Evolutionary conservation across 805 yeast species (phyloP).

Genomic region (Barnettozyma sp.): DNA sequence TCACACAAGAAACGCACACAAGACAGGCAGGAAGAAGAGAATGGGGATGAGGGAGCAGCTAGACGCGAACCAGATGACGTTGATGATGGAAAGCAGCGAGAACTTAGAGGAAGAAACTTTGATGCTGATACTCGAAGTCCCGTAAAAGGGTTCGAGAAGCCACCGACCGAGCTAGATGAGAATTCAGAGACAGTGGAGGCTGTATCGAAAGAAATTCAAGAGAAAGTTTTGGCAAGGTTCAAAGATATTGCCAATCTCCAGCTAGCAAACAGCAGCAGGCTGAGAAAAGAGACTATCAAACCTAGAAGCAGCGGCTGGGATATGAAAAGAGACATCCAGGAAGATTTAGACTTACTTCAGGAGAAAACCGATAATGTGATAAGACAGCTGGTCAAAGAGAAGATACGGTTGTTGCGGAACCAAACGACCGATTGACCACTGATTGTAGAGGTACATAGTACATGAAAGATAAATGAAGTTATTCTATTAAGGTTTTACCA

Average conservation of each 20-base stretch:
- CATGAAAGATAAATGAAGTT: background rate
- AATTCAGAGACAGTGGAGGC: conserved; percentile 33
- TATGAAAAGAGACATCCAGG: conserved; percentile 33
- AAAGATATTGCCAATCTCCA: conserved; percentile 11
- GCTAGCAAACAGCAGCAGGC: background rate
- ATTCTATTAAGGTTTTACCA: too few species aligned
- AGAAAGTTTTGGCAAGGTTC: conserved; percentile 22
- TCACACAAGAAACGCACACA: conserved; percentile 5
- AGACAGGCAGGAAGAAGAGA: too few species aligned
- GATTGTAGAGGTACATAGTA: background rate
- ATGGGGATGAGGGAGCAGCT: too few species aligned
- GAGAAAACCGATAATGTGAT: conserved; percentile 38
- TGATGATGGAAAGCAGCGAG: too few species aligned
- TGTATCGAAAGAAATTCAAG: conserved; percentile 26
- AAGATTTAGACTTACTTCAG: conserved; percentile 32
- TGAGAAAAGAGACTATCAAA: conserved; percentile 6
- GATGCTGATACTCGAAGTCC: conserved; percentile 13
- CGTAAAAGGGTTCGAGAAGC: conserved; percentile 14
- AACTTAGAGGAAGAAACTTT: conserved; percentile 19
- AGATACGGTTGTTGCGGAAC: conserved; percentile 17
- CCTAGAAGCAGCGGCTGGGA: conserved; percentile 27
- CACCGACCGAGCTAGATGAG: conserved; percentile 23
- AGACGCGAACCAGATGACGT: too few species aligned
- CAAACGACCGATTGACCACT: too few species aligned
- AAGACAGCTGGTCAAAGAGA: conserved; percentile 31